Conservation (phyloP, 1,284 basidiomycete species). For the Stygiomarasmius scandens region DNA sequence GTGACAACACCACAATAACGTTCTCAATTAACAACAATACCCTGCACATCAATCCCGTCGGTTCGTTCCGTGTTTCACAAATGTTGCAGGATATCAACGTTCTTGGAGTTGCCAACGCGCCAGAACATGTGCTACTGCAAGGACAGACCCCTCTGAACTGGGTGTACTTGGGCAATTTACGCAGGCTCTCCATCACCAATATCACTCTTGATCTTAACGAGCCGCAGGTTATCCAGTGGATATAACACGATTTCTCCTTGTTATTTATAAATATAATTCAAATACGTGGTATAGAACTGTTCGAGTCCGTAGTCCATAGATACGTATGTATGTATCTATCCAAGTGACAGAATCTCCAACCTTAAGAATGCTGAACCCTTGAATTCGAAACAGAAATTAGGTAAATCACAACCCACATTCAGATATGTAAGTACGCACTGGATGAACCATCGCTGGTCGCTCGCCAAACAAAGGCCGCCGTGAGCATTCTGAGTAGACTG, state of each 20-base stretch:
- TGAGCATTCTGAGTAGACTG: constrained; percentile 51
- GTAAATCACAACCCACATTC: too few species aligned
- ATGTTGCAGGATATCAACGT: constrained; percentile 49
- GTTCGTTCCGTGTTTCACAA: constrained; percentile 45
- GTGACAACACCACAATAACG: constrained; percentile 46
- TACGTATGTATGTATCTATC: background rate
- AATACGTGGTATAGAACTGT: background rate
- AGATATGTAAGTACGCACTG: constrained; percentile 33
- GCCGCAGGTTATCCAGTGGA: background rate
- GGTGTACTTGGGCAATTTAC: background rate
- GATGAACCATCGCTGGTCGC: constrained; percentile 48
- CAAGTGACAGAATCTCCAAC: too few species aligned
- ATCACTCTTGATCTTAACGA: constrained; percentile 3
- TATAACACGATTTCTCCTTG: background rate
- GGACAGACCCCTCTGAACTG: background rate
- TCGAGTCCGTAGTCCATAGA: background rate
- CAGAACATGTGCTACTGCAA: constrained; percentile 33
- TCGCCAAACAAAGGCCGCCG: constrained; percentile 49
- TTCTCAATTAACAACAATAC: constrained; percentile 37
- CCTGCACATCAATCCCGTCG: constrained; percentile 41
- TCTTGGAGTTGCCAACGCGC: constrained; percentile 44
- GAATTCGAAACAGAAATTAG: constrained; percentile 16
- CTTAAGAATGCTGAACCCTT: background rate
- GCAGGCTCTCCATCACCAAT: constrained; percentile 2
- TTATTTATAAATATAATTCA: background rate